Evolutionary conservation across 2,329 filamentous ascomycete genomes (phyloP).

Genomic region (Thelonectria olida): DNA sequence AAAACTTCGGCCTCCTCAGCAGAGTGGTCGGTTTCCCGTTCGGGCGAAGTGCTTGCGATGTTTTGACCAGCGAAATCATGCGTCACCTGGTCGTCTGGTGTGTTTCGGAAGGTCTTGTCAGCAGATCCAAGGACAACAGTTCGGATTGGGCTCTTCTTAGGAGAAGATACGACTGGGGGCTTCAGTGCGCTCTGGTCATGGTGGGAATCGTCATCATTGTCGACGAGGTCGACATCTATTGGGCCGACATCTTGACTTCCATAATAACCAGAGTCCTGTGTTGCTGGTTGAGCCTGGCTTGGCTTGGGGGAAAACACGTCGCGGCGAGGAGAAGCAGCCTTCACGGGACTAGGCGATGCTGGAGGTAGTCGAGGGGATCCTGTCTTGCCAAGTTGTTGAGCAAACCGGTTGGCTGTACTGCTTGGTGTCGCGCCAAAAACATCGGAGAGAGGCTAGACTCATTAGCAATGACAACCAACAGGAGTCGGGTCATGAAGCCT

Average conservation of each 20-base stretch:
- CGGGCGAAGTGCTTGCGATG: slow-evolving; percentile 5
- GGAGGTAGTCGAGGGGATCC: slow-evolving; percentile 67
- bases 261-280: slow-evolving; percentile 75
- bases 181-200: slow-evolving; percentile 31
- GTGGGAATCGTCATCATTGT: slow-evolving; percentile 30
- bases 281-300: slow-evolving; percentile 30
- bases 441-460: slow-evolving; percentile 64
- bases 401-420: slow-evolving; percentile 63
- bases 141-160: slow-evolving; percentile 37
- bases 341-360: slow-evolving; percentile 47
- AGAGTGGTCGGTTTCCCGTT: slow-evolving; percentile 16
- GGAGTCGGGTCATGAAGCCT: slow-evolving; percentile 46
- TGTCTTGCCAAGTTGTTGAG: slow-evolving; percentile 57
- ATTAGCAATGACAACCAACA: slow-evolving; percentile 37
- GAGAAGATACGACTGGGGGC: slow-evolving; percentile 24
- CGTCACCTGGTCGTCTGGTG: slow-evolving; percentile 55
- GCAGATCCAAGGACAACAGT: slow-evolving; percentile 42
- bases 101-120: slow-evolving; percentile 53
- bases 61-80: slow-evolving; percentile 23
- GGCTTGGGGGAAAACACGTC: slow-evolving; percentile 45
- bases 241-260: slow-evolving; percentile 64
- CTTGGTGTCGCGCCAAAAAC: slow-evolving; percentile 66
- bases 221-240: slow-evolving; percentile 34
- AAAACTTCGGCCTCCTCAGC: background rate
- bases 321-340: slow-evolving; percentile 45